Evolutionary conservation across 2,329 filamentous ascomycete genomes (phyloP).

Genomic region (Fusarium tuaranense): DNA sequence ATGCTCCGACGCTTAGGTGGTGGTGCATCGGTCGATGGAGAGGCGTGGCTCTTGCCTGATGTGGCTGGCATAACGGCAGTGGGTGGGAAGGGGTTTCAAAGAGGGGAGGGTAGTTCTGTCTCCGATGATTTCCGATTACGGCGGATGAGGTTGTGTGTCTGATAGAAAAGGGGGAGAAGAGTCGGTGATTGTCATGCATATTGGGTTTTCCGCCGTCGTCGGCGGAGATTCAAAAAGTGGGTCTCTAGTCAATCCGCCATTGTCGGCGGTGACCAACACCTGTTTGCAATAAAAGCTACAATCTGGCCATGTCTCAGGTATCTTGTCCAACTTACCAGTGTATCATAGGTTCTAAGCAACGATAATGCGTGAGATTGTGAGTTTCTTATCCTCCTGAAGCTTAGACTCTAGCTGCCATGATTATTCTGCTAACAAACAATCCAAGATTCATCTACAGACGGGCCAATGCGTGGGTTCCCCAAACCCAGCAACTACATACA

Average conservation of each 20-base stretch:
- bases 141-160: not conserved
- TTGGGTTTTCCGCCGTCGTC: not conserved
- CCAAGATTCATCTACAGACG: not conserved
- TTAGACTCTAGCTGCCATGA: not conserved
- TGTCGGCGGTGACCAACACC: not conserved
- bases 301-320: not conserved
- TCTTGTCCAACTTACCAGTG: not conserved
- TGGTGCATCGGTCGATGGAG: not conserved
- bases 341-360: not conserved
- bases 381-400: not conserved
- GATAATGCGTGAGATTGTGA: not conserved
- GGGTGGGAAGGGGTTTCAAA: not conserved
- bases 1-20: slow-evolving; percentile 18
- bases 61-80: not conserved
- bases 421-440: not conserved
- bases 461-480: not conserved
- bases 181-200: not conserved
- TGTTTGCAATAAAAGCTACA: not conserved
- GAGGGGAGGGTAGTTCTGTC: not conserved
- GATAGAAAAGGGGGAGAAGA: not conserved
- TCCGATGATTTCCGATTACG: not conserved
- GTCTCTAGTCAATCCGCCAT: not conserved
- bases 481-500: not conserved
- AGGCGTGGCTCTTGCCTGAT: not conserved
- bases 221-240: not conserved